phyloP scores from a whole-genome alignment of 2,329 filamentous ascomycete genomes.

The Neocucurbitaria cava region DNA sequence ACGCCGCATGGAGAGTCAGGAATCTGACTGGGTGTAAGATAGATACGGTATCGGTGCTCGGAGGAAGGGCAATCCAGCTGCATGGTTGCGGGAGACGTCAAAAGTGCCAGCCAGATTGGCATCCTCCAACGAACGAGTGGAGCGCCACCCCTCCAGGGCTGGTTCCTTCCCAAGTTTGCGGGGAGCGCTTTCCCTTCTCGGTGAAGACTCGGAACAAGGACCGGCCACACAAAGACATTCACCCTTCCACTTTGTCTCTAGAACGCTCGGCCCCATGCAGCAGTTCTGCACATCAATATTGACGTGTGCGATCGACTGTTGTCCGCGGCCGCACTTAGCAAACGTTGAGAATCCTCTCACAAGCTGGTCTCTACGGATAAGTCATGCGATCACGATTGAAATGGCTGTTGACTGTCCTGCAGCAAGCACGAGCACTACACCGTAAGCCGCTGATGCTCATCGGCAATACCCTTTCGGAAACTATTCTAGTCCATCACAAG shows the following conservation, averaged over 20 bases:
- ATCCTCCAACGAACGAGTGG: constrained; percentile 19
- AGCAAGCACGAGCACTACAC: not conserved
- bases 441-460: not conserved
- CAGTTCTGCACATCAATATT: constrained; percentile 3
- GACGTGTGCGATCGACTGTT: not conserved
- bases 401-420: not conserved
- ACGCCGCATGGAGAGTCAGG: not conserved
- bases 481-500: not conserved
- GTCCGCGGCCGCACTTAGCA: not conserved
- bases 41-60: constrained; percentile 26
- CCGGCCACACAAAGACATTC: not conserved
- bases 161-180: constrained; percentile 13
- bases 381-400: not conserved
- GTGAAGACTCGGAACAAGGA: constrained; percentile 21
- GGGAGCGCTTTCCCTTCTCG: constrained; percentile 23
- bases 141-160: constrained; percentile 10
- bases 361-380: not conserved
- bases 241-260: constrained; percentile 16
- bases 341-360: too few species aligned
- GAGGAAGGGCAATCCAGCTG: constrained; percentile 15
- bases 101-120: constrained; percentile 1
- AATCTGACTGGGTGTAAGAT: not conserved
- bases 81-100: constrained; percentile 5
- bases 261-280: constrained; percentile 8
- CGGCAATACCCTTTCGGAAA: not conserved